Evolutionary conservation across 1,139 yeast genomes (phyloP).

Genomic region (Pichia sp.): DNA sequence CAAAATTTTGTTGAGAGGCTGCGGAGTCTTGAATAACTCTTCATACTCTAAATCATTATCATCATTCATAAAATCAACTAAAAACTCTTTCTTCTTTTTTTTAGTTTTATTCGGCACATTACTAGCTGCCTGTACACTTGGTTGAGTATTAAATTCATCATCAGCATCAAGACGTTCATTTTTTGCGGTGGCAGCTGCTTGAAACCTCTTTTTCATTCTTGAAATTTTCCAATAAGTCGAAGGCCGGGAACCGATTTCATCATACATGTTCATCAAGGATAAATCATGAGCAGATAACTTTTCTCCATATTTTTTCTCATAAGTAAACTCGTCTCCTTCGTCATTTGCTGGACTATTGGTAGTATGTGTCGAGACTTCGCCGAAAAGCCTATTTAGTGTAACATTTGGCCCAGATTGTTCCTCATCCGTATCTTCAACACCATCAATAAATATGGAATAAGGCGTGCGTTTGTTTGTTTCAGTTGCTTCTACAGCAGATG

Average conservation of each 20-base stretch:
- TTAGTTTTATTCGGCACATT: background rate
- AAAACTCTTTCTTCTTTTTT: constrained; percentile 18
- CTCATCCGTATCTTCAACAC: constrained; percentile 45
- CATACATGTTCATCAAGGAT: constrained; percentile 32
- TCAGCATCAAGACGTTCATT: background rate
- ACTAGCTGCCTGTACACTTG: background rate
- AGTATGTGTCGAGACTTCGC: constrained; percentile 14
- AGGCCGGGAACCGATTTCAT: constrained; percentile 58
- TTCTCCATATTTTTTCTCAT: constrained; percentile 9
- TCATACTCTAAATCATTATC: constrained; percentile 30
- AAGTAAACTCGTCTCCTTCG: constrained; percentile 8
- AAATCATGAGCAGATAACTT: constrained; percentile 17
- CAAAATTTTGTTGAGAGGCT: constrained; percentile 21
- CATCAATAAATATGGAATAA: constrained; percentile 23
- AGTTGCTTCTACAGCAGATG: constrained; percentile 14
- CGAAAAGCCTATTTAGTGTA: constrained; percentile 27
- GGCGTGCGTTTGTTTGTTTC: constrained; percentile 20
- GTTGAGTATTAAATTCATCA: background rate
- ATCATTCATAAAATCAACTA: constrained; percentile 29
- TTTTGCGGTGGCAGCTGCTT: too few relatives aligned
- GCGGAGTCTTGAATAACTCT: constrained; percentile 29
- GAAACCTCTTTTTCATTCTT: constrained; percentile 13
- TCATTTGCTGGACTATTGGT: constrained; percentile 6
- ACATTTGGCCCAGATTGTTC: constrained; percentile 40
- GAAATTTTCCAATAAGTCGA: constrained; percentile 77